phyloP scores from a whole-genome alignment of 1,139 yeast species.

The Zygoascus sp. region DNA sequence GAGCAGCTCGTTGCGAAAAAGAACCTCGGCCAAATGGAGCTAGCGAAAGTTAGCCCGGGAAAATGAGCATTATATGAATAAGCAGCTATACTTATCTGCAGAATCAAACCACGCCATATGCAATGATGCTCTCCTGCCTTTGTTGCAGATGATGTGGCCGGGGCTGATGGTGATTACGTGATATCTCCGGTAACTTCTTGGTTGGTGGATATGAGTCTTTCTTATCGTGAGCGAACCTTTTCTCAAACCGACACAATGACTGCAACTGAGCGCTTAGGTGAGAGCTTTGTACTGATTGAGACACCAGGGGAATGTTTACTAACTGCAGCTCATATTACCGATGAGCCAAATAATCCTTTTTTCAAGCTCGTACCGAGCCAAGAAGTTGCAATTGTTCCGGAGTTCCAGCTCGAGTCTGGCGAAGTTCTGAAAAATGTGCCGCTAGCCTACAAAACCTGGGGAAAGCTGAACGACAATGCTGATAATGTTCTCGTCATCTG shows the following conservation, averaged over 20 bases:
- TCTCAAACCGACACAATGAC: background rate
- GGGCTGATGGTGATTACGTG: conserved; percentile 1
- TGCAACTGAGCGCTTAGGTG: background rate
- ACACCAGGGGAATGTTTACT: background rate
- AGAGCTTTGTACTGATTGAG: background rate
- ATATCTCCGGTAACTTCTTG: background rate
- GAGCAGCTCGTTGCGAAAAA: no score
- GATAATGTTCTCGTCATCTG: conserved; percentile 82
- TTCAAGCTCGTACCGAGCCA: conserved; percentile 74
- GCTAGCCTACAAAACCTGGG: conserved; percentile 96
- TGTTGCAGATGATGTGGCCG: background rate
- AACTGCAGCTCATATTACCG: conserved; percentile 26
- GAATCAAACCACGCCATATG: no score
- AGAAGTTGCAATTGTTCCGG: conserved; percentile 74
- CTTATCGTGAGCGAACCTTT: background rate
- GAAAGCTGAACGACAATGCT: conserved; percentile 58
- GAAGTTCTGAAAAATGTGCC: conserved; percentile 70
- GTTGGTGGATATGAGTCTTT: background rate
- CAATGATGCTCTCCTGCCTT: no score
- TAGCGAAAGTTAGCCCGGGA: no score
- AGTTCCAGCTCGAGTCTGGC: conserved; percentile 75
- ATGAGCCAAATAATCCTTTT: conserved; percentile 63
- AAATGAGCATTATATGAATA: no score
- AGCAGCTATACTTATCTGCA: background rate
- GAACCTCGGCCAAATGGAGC: no score